Evolutionary conservation across 768 basidiomycete species (phyloP).

Genomic region (Clavaria fumosa): DNA sequence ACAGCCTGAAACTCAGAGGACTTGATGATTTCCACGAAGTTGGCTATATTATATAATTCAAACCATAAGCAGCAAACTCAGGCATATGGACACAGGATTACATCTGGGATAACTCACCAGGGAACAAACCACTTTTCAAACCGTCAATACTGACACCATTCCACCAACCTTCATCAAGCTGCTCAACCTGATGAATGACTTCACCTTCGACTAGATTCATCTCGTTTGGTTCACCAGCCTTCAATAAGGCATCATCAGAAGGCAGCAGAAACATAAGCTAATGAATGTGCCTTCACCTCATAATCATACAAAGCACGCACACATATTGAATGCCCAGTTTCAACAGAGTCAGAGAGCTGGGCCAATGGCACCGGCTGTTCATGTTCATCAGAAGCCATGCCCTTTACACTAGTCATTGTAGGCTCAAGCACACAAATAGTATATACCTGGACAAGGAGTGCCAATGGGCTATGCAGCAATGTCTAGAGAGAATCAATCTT

Average conservation of each 20-base stretch:
- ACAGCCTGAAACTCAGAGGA: slow-evolving; percentile 22
- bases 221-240: slow-evolving; percentile 82
- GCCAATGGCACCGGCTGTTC: too few relatives aligned
- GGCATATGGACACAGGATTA: not conserved
- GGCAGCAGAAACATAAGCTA: too few relatives aligned
- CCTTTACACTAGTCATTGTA: too few relatives aligned
- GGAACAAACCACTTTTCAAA: slow-evolving; percentile 65
- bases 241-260: too few relatives aligned
- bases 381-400: too few relatives aligned
- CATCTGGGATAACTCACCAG: slow-evolving; percentile 33
- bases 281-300: slow-evolving; percentile 27
- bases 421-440: too few relatives aligned
- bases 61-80: not conserved
- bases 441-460: too few relatives aligned
- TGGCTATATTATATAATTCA: slow-evolving; percentile 31
- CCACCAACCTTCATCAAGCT: slow-evolving; percentile 91
- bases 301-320: slow-evolving; percentile 77
- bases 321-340: slow-evolving; percentile 33
- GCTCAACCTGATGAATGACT: slow-evolving; percentile 65
- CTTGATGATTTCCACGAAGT: slow-evolving; percentile 74
- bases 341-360: slow-evolving; percentile 9
- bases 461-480: too few relatives aligned
- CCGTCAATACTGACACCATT: slow-evolving; percentile 56
- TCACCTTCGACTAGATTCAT: slow-evolving; percentile 70
- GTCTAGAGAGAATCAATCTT: too few relatives aligned